phyloP scores from a whole-genome alignment of 2,329 filamentous ascomycete genomes.

The Beauveria scarabaeidicola region DNA sequence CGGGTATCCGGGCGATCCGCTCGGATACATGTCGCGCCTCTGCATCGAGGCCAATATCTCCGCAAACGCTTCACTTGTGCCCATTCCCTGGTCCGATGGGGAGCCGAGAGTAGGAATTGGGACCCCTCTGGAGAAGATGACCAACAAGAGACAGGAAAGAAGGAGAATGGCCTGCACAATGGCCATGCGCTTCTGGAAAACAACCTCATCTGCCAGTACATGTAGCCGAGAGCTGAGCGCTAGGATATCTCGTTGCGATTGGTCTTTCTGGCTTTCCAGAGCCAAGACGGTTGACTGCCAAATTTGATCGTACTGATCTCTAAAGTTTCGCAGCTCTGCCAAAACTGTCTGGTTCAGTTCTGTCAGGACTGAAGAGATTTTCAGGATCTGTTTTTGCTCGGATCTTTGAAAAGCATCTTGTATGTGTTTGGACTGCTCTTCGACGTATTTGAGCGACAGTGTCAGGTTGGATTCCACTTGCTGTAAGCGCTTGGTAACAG shows the following conservation, averaged over 20 bases:
- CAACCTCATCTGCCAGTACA: slow-evolving; percentile 85
- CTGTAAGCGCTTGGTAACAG: slow-evolving; percentile 84
- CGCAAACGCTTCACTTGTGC: slow-evolving; percentile 16
- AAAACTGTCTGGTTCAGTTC: slow-evolving; percentile 83
- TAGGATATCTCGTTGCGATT: slow-evolving; percentile 73
- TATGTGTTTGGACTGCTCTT: slow-evolving; percentile 86
- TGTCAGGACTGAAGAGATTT: slow-evolving; percentile 72
- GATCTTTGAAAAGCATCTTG: slow-evolving; percentile 79
- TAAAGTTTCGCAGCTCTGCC: slow-evolving; percentile 66
- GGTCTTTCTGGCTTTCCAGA: slow-evolving; percentile 78
- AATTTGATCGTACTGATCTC: slow-evolving; percentile 86
- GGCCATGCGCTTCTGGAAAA: slow-evolving; percentile 81
- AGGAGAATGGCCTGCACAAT: slow-evolving; percentile 85
- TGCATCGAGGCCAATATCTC: slow-evolving; percentile 15
- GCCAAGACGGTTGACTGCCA: slow-evolving; percentile 95
- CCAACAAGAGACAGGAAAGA: slow-evolving; percentile 75
- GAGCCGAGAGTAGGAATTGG: slow-evolving; percentile 26
- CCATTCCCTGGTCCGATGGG: slow-evolving; percentile 20
- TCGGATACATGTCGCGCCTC: slow-evolving; percentile 8
- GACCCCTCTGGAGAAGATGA: slow-evolving; percentile 64
- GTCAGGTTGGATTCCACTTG: slow-evolving; percentile 89
- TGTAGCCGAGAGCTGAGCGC: slow-evolving; percentile 74
- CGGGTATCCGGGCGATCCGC: neutral
- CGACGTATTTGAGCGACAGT: slow-evolving; percentile 88
- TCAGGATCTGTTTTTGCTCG: slow-evolving; percentile 79